Evolutionary conservation across 768 basidiomycete genomes (phyloP), one percentile per base, ranked within the genome.

Genomic region (Gyrodon lividus): DNA sequence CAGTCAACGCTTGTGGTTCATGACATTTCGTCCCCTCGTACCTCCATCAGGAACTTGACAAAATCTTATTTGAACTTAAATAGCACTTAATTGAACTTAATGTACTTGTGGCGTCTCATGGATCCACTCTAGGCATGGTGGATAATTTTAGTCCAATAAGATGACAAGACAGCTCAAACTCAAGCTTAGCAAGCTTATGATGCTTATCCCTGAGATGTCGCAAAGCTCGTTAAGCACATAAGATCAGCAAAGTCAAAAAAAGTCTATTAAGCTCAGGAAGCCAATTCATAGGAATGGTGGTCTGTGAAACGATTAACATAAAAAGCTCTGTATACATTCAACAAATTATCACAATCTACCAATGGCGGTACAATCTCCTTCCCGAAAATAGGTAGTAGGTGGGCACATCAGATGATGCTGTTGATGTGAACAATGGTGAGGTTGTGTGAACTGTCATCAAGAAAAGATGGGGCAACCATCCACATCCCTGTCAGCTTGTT

Each of bases 281-380:
- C 10, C 10, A 54, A 19, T 38, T 50, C 41, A 22, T 42, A 49
- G 12, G 55, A 48, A 52, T 72, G 71, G 52, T 71, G 67, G 33
- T 72, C 69, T 16, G 61, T 52, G 40, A 61, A 69, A 2, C 38
- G 56, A 48, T 70, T 72, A 2, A 72, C 55, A 42, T 61, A 69
- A 43, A 59, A 72, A 0, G 43, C 14, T 10, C 59, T 5, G 38
- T 61, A 68, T 2, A 38, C 24, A 31, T 68, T 61, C 0, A 70
- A 42, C 0, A 63, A 46, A 51, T 63, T 51, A 31, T 45, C 30
- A 30, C 23, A 45, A 33, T 24, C 17, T 12, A 45, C 28, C 10
- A 14, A 31, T 33, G 16, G 53, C 0, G 64, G 63, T 1, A 69
- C 23, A 1, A 37, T 34, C 1, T 43, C 31, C 1, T 47, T 33